Conservation (phyloP, 116 monocot species). For the Phalaenopsis hybrid region DNA sequence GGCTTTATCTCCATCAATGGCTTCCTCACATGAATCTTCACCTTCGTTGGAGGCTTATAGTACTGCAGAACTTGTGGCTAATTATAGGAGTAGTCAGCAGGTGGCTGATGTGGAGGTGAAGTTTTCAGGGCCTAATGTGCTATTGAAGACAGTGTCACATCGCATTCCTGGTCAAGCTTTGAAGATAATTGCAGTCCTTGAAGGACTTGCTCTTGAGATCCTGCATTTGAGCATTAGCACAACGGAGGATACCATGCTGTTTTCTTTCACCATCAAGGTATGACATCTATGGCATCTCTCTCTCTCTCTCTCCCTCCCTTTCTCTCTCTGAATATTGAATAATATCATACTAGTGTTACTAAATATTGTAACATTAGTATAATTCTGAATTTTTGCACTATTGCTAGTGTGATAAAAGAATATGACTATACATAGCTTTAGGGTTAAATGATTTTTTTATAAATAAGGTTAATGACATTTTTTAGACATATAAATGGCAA, state of each 20-base stretch:
- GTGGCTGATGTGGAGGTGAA: constrained; percentile 79
- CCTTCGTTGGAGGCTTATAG: constrained; percentile 17
- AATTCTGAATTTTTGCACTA: too few species aligned
- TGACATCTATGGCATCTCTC: background rate
- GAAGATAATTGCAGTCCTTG: constrained; percentile 67
- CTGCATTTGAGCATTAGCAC: constrained; percentile 68
- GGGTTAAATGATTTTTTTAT: too few species aligned
- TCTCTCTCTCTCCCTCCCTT: background rate
- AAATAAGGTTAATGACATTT: too few species aligned
- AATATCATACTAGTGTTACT: too few species aligned
- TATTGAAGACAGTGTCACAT: constrained; percentile 70
- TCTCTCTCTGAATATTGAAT: too few species aligned
- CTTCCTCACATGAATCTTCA: constrained; percentile 28
- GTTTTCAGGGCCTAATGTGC: constrained; percentile 67
- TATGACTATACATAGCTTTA: too few species aligned
- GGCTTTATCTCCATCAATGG: background rate
- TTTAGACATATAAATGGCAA: too few species aligned
- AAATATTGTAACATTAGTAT: too few species aligned
- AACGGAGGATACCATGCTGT: constrained; percentile 66
- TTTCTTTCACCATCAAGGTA: constrained; percentile 98
- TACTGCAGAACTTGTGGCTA: constrained; percentile 25
- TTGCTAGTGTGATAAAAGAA: too few species aligned
- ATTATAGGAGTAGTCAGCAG: background rate
- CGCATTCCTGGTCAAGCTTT: constrained; percentile 59
- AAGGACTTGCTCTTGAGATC: constrained; percentile 73